Conservation (phyloP, 768 basidiomycete genomes). For the Termitomyces sp. region DNA sequence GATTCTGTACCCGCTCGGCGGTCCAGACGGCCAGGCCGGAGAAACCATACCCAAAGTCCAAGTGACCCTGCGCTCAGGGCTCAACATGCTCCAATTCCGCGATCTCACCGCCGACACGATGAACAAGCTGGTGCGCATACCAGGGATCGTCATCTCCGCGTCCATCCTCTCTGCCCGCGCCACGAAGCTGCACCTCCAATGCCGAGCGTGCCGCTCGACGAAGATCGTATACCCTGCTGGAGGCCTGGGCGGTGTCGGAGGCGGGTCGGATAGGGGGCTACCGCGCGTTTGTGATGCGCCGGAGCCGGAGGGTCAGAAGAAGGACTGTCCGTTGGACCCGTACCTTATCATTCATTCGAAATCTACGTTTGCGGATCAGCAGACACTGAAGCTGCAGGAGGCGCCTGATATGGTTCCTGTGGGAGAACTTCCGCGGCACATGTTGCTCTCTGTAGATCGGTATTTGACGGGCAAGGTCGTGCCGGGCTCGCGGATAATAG, state of each 20-base stretch:
- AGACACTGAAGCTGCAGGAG: slow-evolving; percentile 95
- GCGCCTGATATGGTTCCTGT: slow-evolving; percentile 99
- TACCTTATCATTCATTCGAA: slow-evolving; percentile 94
- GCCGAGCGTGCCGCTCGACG: slow-evolving; percentile 80
- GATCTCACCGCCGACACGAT: slow-evolving; percentile 92
- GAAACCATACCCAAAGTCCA: slow-evolving; percentile 66
- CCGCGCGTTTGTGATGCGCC: slow-evolving; percentile 87
- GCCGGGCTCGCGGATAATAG: slow-evolving; percentile 92
- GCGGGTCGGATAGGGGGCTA: slow-evolving; percentile 78
- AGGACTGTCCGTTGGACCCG: slow-evolving; percentile 94
- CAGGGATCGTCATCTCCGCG: slow-evolving; percentile 97
- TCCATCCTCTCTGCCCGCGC: slow-evolving; percentile 92
- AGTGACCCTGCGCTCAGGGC: slow-evolving; percentile 81
- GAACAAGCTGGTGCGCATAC: slow-evolving; percentile 93
- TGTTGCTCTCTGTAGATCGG: slow-evolving; percentile 87
- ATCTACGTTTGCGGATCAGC: slow-evolving; percentile 93
- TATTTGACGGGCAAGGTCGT: slow-evolving; percentile 91
- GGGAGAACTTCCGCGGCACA: slow-evolving; percentile 94
- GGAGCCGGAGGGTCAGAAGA: slow-evolving; percentile 75
- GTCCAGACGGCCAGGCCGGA: slow-evolving; percentile 37
- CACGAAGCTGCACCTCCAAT: slow-evolving; percentile 88
- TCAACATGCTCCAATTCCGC: slow-evolving; percentile 91
- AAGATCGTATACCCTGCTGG: slow-evolving; percentile 74
- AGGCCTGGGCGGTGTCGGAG: slow-evolving; percentile 83
- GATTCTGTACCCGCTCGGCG: slow-evolving; percentile 76